Evolutionary conservation across 768 basidiomycete species (phyloP).

Genomic region (Suillus variegatus): DNA sequence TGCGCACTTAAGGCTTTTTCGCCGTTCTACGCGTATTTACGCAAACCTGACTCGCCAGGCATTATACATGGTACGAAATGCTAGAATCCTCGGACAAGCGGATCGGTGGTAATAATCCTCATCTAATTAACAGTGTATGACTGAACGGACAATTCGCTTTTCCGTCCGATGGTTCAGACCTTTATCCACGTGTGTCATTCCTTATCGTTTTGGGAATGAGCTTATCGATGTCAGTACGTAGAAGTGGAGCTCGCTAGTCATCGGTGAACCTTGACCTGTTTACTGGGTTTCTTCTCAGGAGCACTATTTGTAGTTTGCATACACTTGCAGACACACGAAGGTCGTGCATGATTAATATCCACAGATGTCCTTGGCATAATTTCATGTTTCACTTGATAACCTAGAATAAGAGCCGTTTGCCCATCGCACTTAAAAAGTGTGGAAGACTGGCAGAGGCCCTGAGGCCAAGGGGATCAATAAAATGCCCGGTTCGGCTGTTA

Average conservation of each 20-base stretch:
- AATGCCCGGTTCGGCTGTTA: slow-evolving; percentile 8
- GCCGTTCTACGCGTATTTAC: slow-evolving; percentile 9
- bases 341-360: slow-evolving; percentile 10
- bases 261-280: slow-evolving; percentile 11
- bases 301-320: slow-evolving; percentile 4
- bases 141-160: slow-evolving; percentile 19
- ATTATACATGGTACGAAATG: slow-evolving; percentile 48
- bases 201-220: slow-evolving; percentile 6
- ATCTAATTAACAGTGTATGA: slow-evolving; percentile 41
- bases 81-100: neutral
- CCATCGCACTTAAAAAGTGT: slow-evolving; percentile 6
- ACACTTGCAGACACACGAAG: slow-evolving; percentile 11
- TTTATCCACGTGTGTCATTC: slow-evolving; percentile 3
- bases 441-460: slow-evolving; percentile 2
- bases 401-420: slow-evolving; percentile 3
- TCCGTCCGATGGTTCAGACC: slow-evolving; percentile 2
- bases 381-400: neutral
- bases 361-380: neutral
- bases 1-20: slow-evolving; percentile 36
- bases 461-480: slow-evolving; percentile 2
- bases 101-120: slow-evolving; percentile 16
- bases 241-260: slow-evolving; percentile 11
- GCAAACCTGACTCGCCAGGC: slow-evolving; percentile 25
- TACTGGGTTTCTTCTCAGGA: slow-evolving; percentile 5
- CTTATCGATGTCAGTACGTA: slow-evolving; percentile 11